Conservation (phyloP, 331 rosid species). For the Phaseolus coccineus region DNA sequence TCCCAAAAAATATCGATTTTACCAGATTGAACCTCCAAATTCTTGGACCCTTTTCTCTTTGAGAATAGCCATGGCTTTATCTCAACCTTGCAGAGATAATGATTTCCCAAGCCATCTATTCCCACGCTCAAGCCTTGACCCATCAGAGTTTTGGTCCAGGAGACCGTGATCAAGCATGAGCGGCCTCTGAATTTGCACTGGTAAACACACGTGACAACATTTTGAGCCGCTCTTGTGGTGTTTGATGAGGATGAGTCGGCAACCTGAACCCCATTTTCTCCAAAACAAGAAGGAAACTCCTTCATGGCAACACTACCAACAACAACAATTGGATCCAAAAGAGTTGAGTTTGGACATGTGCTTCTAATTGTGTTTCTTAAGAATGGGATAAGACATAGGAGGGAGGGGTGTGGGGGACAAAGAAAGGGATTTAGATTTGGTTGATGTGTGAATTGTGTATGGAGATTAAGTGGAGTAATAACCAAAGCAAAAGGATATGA, state of each 20-base stretch:
- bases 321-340: conserved; percentile 44
- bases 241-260: conserved; percentile 72
- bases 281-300: conserved; percentile 98
- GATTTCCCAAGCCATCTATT: conserved; percentile 63
- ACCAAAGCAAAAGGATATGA: conserved; percentile 31
- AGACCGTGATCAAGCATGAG: conserved; percentile 68
- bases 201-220: conserved; percentile 78
- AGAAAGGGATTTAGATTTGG: conserved; percentile 47
- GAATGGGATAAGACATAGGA: conserved; percentile 30
- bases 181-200: conserved; percentile 66
- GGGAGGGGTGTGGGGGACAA: conserved; percentile 19
- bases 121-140: conserved; percentile 81
- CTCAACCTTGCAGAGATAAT: conserved; percentile 75
- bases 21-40: conserved; percentile 60
- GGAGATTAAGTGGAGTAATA: conserved; percentile 30
- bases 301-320: conserved; percentile 58
- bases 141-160: conserved; percentile 85
- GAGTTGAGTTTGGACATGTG: conserved; percentile 40
- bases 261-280: conserved; percentile 93
- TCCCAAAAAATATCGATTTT: conserved; percentile 75
- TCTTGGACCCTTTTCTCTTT: conserved; percentile 77
- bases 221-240: conserved; percentile 65
- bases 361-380: conserved; percentile 15
- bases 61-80: conserved; percentile 91
- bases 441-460: conserved; percentile 31